Evolutionary conservation across 2,329 filamentous ascomycete genomes (phyloP).

Genomic region (Metarhizium robertsii): DNA sequence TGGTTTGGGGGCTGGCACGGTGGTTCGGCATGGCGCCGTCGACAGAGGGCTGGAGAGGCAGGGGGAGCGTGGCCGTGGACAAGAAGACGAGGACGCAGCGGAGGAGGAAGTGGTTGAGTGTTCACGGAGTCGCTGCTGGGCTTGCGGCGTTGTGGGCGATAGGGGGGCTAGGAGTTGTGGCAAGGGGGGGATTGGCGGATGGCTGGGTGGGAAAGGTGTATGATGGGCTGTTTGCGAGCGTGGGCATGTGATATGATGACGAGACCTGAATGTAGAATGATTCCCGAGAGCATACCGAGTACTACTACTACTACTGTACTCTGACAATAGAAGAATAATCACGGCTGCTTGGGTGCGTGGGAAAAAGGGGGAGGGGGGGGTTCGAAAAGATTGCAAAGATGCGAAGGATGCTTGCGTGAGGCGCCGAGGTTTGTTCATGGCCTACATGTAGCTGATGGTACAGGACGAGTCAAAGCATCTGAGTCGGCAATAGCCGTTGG

Average conservation of each 20-base stretch:
- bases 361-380: background rate
- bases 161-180: conserved; percentile 71
- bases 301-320: too few relatives aligned
- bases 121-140: conserved; percentile 55
- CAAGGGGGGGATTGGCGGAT: conserved; percentile 54
- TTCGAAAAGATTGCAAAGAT: background rate
- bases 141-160: conserved; percentile 67
- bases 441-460: background rate
- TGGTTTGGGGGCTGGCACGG: conserved; percentile 76
- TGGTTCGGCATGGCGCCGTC: conserved; percentile 63
- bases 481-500: too few relatives aligned
- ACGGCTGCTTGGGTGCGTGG: background rate
- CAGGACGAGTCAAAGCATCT: background rate
- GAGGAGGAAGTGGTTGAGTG: conserved; percentile 58
- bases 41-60: conserved; percentile 36
- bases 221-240: conserved; percentile 49
- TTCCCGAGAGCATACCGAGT: too few relatives aligned
- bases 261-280: too few relatives aligned
- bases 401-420: too few relatives aligned
- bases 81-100: conserved; percentile 42
- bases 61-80: conserved; percentile 34
- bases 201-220: conserved; percentile 79
- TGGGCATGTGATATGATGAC: conserved; percentile 17
- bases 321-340: background rate
- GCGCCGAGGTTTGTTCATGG: too few relatives aligned